Percentiles rank a stretch among this genome's conserved stretches.
phyloP scores from a whole-genome alignment of 2,329 filamentous ascomycete species.

The Pseudogymnoascus sp. region DNA sequence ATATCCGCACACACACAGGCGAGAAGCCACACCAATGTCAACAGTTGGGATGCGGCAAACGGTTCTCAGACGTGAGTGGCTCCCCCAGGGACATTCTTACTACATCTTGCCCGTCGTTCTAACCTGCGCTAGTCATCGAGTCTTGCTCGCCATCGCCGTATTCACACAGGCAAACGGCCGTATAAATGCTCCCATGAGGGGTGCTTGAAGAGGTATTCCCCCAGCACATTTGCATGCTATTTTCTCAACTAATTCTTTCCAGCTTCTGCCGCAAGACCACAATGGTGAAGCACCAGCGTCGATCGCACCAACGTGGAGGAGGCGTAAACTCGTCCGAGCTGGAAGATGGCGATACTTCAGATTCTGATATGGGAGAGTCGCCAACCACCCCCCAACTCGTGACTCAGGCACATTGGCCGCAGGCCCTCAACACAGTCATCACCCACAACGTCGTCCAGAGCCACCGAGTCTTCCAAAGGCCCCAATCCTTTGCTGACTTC shows the following conservation, averaged over 20 bases:
- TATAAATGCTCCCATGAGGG: constrained; percentile 49
- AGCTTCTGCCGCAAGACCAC: no score
- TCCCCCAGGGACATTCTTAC: not conserved
- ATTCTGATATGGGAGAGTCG: constrained; percentile 40
- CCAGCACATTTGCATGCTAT: not conserved
- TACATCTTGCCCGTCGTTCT: constrained; percentile 10
- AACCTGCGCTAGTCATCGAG: constrained; percentile 26
- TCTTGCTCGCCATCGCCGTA: constrained; percentile 34
- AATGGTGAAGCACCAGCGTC: constrained; percentile 58
- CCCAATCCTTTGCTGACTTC: constrained; percentile 47
- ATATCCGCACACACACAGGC: constrained; percentile 61
- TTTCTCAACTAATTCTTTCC: not conserved
- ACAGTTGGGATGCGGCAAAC: constrained; percentile 54
- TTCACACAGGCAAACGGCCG: constrained; percentile 63
- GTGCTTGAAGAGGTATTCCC: constrained; percentile 28
- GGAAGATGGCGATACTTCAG: constrained; percentile 29
- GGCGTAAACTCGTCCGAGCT: constrained; percentile 45
- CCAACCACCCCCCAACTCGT: constrained; percentile 49
- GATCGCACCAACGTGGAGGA: constrained; percentile 46
- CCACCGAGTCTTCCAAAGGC: constrained; percentile 37
- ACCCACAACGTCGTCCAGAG: constrained; percentile 28
- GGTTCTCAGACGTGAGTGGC: no score
- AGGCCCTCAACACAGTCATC: constrained; percentile 23
- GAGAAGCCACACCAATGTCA: constrained; percentile 65
- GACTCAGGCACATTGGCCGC: constrained; percentile 41